Percentiles rank a stretch among this genome's conserved stretches.
Conservation (phyloP, 805 yeast genomes). For the Candida pini region DNA sequence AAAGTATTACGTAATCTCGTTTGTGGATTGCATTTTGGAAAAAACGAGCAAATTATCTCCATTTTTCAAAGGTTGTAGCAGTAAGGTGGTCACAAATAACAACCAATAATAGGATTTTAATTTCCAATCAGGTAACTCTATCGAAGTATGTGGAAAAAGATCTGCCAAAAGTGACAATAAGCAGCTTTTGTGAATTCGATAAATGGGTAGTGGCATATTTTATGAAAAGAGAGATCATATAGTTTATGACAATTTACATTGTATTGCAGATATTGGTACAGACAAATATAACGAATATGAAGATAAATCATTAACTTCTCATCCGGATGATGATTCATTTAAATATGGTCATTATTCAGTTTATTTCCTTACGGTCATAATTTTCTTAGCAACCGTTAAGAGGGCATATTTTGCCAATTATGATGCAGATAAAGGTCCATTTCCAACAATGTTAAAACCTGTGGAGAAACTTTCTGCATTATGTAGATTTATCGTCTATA, state of each 20-base stretch:
- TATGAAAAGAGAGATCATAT: conserved; percentile 14
- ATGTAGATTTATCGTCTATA: conserved; percentile 28
- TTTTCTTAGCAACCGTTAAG: conserved; percentile 32
- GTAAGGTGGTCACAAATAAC: too few species aligned
- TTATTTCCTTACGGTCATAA: conserved; percentile 35
- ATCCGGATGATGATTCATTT: conserved; percentile 25
- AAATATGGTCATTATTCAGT: conserved; percentile 34
- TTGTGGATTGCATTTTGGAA: too few species aligned
- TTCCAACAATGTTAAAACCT: conserved; percentile 1
- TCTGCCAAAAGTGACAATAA: too few species aligned
- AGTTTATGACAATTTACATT: conserved; percentile 32
- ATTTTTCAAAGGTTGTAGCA: too few species aligned
- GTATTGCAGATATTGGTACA: conserved; percentile 29
- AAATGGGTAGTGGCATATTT: too few species aligned
- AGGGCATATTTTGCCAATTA: conserved; percentile 10
- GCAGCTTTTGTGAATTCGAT: too few species aligned
- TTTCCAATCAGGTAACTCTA: too few species aligned
- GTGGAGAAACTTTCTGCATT: conserved; percentile 24
- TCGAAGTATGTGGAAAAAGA: too few species aligned
- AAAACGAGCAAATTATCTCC: too few species aligned
- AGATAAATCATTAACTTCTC: conserved; percentile 27
- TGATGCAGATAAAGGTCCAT: conserved; percentile 13
- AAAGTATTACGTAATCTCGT: too few species aligned
- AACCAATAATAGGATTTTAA: too few species aligned
- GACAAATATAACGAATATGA: conserved; percentile 19